A percentile compares a stretch with the other conserved stretches of the same genome.
phyloP scores from a whole-genome alignment of 177 flowering plant species.

The Telopea speciosissima region DNA sequence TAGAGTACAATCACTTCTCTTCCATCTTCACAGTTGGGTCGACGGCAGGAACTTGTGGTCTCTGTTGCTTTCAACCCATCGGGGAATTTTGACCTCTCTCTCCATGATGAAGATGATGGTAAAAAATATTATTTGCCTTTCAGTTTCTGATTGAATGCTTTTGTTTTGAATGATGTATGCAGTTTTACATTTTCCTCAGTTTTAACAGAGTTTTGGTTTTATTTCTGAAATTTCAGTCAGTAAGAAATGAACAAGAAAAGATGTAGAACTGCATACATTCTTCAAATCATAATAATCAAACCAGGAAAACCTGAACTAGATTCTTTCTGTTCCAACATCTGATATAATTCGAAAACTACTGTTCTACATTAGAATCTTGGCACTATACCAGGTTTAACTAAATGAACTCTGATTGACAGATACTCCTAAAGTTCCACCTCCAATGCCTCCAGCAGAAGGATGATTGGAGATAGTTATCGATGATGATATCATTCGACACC shows the following conservation, averaged over 20 bases:
- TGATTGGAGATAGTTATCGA: conserved; percentile 35
- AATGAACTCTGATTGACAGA: conserved; percentile 19
- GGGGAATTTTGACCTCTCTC: conserved; percentile 64
- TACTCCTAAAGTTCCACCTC: conserved; percentile 23
- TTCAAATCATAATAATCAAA: too few species aligned
- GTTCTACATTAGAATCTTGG: background rate
- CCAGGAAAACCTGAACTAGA: too few species aligned
- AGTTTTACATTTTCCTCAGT: background rate
- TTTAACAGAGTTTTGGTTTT: background rate
- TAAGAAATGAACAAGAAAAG: background rate
- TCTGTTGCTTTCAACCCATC: conserved; percentile 80
- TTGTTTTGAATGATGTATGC: too few species aligned
- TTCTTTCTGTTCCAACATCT: too few species aligned
- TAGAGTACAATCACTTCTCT: conserved; percentile 15
- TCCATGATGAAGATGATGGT: conserved; percentile 52
- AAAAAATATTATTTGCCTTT: conserved; percentile 4
- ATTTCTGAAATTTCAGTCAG: background rate
- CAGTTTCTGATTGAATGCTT: background rate
- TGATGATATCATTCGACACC: conserved; percentile 29
- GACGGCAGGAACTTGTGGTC: conserved; percentile 25
- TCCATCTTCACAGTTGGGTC: conserved; percentile 1
- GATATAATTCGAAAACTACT: background rate
- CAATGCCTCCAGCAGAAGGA: conserved; percentile 44
- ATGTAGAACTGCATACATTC: too few species aligned
- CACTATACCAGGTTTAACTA: background rate